Conservation (phyloP, 2,329 filamentous ascomycete genomes). For the Pseudogymnoascus sp. region DNA sequence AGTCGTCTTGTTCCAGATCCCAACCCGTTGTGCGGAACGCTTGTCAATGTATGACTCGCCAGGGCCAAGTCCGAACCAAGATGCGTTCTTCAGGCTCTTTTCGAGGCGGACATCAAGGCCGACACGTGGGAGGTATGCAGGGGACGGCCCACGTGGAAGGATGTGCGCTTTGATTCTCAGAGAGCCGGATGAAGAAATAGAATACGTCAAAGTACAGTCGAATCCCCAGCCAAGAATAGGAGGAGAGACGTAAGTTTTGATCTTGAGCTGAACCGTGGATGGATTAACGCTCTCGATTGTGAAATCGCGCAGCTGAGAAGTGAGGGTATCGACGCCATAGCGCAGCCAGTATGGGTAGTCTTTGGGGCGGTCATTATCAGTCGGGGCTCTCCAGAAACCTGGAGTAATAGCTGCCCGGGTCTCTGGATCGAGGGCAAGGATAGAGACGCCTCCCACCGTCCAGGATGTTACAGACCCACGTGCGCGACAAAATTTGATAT, state of each 20-base stretch:
- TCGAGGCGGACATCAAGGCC: conserved; percentile 50
- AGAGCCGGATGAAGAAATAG: conserved; percentile 37
- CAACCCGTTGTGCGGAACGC: conserved; percentile 45
- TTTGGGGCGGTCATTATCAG: conserved; percentile 53
- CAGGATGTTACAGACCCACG: conserved; percentile 37
- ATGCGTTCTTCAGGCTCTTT: conserved; percentile 37
- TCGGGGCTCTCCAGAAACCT: conserved; percentile 55
- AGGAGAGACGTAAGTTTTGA: conserved; percentile 46
- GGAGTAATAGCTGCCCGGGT: conserved; percentile 34
- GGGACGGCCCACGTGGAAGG: conserved; percentile 39
- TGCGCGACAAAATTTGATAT: conserved; percentile 38
- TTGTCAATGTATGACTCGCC: conserved; percentile 59
- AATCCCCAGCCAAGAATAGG: conserved; percentile 54
- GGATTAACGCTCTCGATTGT: conserved; percentile 25
- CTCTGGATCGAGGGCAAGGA: conserved; percentile 32
- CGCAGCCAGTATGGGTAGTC: conserved; percentile 51
- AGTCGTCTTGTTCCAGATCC: conserved; percentile 38
- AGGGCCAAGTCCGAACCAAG: conserved; percentile 56
- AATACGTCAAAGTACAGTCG: conserved; percentile 43
- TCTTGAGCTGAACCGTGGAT: conserved; percentile 30
- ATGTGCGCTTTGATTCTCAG: conserved; percentile 40
- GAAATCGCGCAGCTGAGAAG: conserved; percentile 39
- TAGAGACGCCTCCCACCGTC: conserved; percentile 29
- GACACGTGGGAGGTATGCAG: conserved; percentile 50
- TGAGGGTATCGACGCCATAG: conserved; percentile 40